These are phyloP conservation scores for Quercus gilva DNA, from an alignment of 306 rosid genomes.

Conservation along the genomic window DNA sequence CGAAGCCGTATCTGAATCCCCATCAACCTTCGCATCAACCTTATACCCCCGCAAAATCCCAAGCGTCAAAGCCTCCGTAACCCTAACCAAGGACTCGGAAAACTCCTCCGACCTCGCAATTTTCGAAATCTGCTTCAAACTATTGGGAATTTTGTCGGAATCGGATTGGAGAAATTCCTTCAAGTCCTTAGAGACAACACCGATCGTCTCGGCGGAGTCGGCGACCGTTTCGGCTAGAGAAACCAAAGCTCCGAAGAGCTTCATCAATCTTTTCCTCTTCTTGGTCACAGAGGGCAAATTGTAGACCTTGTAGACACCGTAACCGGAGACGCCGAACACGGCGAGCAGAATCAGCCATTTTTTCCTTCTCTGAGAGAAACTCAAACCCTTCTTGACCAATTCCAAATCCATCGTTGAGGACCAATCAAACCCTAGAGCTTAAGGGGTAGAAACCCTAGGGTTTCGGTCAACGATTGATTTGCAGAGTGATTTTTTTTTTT, in stretches of 20 bases:
- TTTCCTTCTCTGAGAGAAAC: constrained; percentile 42
- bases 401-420: constrained; percentile 51
- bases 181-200: constrained; percentile 58
- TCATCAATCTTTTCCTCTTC: constrained; percentile 45
- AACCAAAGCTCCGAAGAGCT: constrained; percentile 56
- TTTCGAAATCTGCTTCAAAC: constrained; percentile 75
- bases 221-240: constrained; percentile 60
- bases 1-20: constrained; percentile 10
- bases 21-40: constrained; percentile 19
- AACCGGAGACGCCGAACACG: constrained; percentile 62
- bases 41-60: constrained; percentile 57
- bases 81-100: constrained; percentile 38
- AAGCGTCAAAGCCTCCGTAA: constrained; percentile 54
- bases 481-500: too few relatives aligned
- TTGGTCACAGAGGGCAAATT: constrained; percentile 53
- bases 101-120: constrained; percentile 64
- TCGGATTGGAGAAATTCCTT: constrained; percentile 62
- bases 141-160: constrained; percentile 75
- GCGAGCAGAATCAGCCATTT: constrained; percentile 57
- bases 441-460: constrained; percentile 19
- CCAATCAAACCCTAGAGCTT: constrained; percentile 16
- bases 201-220: constrained; percentile 58
- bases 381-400: constrained; percentile 37
- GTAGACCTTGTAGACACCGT: constrained; percentile 66
- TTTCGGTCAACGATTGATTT: too few relatives aligned